These are phyloP conservation scores for Trichocladium uniseriatum DNA, from an alignment of 495 filamentous ascomycete genomes.

Conservation along the genomic window DNA sequence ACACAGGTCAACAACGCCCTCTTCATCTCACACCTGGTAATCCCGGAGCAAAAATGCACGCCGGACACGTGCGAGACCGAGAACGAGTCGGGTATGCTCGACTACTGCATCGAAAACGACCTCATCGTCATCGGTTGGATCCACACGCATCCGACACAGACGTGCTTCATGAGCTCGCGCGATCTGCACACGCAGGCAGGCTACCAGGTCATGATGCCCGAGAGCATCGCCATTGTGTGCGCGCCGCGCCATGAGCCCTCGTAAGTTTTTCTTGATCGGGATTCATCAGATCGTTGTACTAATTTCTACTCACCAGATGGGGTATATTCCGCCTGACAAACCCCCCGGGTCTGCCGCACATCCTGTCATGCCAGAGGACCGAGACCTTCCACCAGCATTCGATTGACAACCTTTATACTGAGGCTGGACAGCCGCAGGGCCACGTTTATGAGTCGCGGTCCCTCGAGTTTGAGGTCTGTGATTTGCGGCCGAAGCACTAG, in stretches of 20 bases:
- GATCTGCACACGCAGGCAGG: conserved; percentile 89
- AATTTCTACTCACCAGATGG: too few relatives aligned
- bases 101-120: conserved; percentile 78
- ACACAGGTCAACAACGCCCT: conserved; percentile 85
- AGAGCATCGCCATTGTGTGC: conserved; percentile 95
- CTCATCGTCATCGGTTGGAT: conserved; percentile 94
- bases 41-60: conserved; percentile 83
- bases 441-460: conserved; percentile 63
- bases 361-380: conserved; percentile 63
- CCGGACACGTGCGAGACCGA: conserved; percentile 89
- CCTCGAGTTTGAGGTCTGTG: conserved; percentile 20
- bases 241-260: conserved; percentile 69
- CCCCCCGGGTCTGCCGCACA: conserved; percentile 74
- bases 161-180: conserved; percentile 92
- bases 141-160: conserved; percentile 92
- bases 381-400: conserved; percentile 69
- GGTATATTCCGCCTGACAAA: conserved; percentile 89
- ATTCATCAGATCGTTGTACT: too few relatives aligned
- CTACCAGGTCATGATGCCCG: conserved; percentile 88
- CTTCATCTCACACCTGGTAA: conserved; percentile 78
- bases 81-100: conserved; percentile 72
- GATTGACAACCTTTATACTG: conserved; percentile 66
- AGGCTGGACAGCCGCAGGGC: conserved; percentile 63
- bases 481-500: conserved; percentile 14
- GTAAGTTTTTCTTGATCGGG: too few relatives aligned